These are phyloP conservation scores for Phytophthora pinifolia DNA, from an alignment of 352 stramenopile species.

Conservation along the genomic window DNA sequence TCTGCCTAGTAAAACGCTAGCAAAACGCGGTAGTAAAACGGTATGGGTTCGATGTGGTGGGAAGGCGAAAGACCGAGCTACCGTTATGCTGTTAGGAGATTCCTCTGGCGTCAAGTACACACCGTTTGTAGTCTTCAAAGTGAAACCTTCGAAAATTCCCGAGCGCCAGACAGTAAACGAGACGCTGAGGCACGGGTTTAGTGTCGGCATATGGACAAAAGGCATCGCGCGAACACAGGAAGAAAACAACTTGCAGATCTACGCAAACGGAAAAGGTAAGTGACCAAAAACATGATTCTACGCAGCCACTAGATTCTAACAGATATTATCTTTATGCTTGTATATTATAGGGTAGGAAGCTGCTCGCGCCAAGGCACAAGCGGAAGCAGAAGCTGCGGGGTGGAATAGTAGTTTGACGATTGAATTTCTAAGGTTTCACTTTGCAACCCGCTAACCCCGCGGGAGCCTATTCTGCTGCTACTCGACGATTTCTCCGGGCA, in stretches of 20 bases:
- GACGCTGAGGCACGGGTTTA: neutral
- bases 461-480: neutral
- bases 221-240: neutral
- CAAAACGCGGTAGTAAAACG: conserved; percentile 4
- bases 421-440: neutral
- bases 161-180: neutral
- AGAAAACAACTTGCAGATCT: neutral
- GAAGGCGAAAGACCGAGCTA: conserved; percentile 3
- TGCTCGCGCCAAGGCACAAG: too few species aligned
- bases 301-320: neutral
- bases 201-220: neutral
- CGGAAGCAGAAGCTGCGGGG: too few species aligned
- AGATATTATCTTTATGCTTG: too few species aligned
- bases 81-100: conserved; percentile 1
- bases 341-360: neutral
- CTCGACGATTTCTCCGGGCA: conserved; percentile 3
- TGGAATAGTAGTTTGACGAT: neutral
- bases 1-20: conserved; percentile 1
- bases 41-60: conserved; percentile 9
- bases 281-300: neutral
- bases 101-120: neutral
- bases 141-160: neutral
- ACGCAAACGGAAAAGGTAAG: neutral
- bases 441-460: neutral
- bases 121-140: conserved; percentile 3